Evolutionary conservation across 1,284 basidiomycete genomes (phyloP).

Genomic region (Tilletia setariae): DNA sequence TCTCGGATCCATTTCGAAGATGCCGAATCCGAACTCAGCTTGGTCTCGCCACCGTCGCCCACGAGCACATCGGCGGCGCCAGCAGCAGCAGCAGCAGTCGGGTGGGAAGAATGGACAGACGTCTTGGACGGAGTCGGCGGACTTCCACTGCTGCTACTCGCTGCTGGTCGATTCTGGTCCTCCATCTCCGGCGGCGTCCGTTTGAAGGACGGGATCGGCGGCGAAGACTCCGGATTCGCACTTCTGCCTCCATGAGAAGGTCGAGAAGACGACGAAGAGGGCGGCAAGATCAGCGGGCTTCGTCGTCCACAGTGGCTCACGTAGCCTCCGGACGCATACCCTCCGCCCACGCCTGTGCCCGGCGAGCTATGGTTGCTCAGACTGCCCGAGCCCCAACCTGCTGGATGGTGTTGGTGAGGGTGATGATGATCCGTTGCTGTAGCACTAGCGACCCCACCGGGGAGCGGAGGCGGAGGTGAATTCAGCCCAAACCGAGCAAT

Average conservation of each 20-base stretch:
- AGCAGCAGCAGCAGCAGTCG: background rate
- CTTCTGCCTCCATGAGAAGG: too few relatives aligned
- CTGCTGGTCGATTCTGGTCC: too few relatives aligned
- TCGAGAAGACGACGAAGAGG: too few relatives aligned
- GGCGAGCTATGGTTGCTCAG: background rate
- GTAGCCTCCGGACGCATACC: background rate
- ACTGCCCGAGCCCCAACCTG: background rate
- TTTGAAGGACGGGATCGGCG: background rate
- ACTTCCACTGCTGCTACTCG: background rate
- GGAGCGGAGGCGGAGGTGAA: slow-evolving; percentile 35
- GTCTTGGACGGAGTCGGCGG: background rate
- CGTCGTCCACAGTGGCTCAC: background rate
- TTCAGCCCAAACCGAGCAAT: slow-evolving; percentile 32
- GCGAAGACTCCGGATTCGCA: background rate
- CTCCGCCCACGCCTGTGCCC: background rate
- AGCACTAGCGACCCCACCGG: slow-evolving; percentile 21
- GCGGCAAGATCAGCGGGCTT: too few relatives aligned
- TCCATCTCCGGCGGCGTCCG: too few relatives aligned
- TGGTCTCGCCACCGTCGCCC: background rate
- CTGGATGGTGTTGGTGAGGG: background rate
- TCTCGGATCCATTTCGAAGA: background rate
- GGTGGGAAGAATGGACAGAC: background rate
- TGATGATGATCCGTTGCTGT: slow-evolving; percentile 18
- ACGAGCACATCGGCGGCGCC: background rate
- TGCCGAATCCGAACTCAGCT: background rate